Percentiles rank a stretch among this genome's conserved stretches.
These are phyloP conservation scores for Berkeleyomyces basicola DNA, from an alignment of 2,329 filamentous ascomycete genomes.

Conservation along the genomic window DNA sequence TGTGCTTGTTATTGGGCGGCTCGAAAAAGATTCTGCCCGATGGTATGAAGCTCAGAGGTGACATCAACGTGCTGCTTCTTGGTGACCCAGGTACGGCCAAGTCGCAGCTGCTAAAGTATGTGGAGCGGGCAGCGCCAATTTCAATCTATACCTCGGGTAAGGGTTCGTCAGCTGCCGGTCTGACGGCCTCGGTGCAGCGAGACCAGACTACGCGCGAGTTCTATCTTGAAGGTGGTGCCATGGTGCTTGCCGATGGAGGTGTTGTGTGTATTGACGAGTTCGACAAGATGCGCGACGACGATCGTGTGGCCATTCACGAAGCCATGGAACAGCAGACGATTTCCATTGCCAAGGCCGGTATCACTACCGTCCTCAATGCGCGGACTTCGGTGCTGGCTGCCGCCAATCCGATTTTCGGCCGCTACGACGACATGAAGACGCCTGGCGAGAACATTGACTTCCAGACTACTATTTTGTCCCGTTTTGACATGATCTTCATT, in stretches of 20 bases:
- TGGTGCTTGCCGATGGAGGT: conserved; percentile 93
- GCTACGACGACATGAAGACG: conserved; percentile 95
- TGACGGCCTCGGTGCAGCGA: conserved; percentile 90
- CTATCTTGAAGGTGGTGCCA: conserved; percentile 93
- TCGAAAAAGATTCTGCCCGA: conserved; percentile 97
- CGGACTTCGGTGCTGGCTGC: conserved; percentile 88
- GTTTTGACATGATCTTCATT: conserved; percentile 99
- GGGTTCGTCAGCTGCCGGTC: conserved; percentile 89
- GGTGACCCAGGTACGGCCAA: conserved; percentile 98
- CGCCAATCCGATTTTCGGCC: conserved; percentile 92
- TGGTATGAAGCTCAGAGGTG: conserved; percentile 91
- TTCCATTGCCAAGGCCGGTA: conserved; percentile 95
- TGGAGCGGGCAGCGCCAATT: conserved; percentile 89
- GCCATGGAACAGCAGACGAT: conserved; percentile 99
- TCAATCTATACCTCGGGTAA: conserved; percentile 98
- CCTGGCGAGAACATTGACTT: conserved; percentile 99
- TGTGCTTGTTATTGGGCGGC: conserved; percentile 82
- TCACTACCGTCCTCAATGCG: conserved; percentile 94
- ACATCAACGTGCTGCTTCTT: conserved; percentile 92
- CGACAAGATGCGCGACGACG: conserved; percentile 98
- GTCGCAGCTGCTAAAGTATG: conserved; percentile 92
- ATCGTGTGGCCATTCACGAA: conserved; percentile 95
- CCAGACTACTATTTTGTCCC: conserved; percentile 91
- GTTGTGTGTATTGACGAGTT: conserved; percentile 99
- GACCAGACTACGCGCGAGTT: conserved; percentile 88